Evolutionary conservation across 2,329 filamentous ascomycete species (phyloP).

Genomic region (Penicillium concentricum): DNA sequence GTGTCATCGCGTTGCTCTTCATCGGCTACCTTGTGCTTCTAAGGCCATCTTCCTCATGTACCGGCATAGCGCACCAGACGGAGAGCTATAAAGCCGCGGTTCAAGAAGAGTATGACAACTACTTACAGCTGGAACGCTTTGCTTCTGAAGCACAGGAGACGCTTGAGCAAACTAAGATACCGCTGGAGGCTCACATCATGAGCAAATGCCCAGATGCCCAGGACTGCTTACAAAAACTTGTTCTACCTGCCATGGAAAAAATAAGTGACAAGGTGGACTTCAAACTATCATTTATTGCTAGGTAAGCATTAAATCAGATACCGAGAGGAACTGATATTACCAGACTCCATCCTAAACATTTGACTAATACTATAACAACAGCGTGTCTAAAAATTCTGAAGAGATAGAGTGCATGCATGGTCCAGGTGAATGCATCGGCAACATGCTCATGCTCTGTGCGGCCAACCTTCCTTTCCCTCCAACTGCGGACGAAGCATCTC

Average conservation of each 20-base stretch:
- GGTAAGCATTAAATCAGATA: constrained; percentile 47
- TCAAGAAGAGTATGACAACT: background rate
- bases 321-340: background rate
- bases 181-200: constrained; percentile 94
- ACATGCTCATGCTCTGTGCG: constrained; percentile 92
- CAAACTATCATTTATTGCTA: constrained; percentile 84
- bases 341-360: background rate
- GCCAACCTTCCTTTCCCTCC: constrained; percentile 58
- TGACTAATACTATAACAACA: constrained; percentile 23
- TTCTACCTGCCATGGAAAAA: constrained; percentile 83
- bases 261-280: constrained; percentile 86
- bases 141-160: background rate
- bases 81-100: background rate
- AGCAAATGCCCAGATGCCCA: constrained; percentile 91
- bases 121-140: background rate
- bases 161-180: constrained; percentile 50
- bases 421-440: constrained; percentile 84
- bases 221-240: constrained; percentile 75
- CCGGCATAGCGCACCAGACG: background rate
- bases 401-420: constrained; percentile 89
- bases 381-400: constrained; percentile 69
- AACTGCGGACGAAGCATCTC: constrained; percentile 14
- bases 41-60: constrained; percentile 5
- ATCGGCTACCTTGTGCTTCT: constrained; percentile 11
- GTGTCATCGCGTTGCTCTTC: constrained; percentile 13